Conservation (phyloP, 495 filamentous ascomycete genomes). For the Penicillium lagena region DNA sequence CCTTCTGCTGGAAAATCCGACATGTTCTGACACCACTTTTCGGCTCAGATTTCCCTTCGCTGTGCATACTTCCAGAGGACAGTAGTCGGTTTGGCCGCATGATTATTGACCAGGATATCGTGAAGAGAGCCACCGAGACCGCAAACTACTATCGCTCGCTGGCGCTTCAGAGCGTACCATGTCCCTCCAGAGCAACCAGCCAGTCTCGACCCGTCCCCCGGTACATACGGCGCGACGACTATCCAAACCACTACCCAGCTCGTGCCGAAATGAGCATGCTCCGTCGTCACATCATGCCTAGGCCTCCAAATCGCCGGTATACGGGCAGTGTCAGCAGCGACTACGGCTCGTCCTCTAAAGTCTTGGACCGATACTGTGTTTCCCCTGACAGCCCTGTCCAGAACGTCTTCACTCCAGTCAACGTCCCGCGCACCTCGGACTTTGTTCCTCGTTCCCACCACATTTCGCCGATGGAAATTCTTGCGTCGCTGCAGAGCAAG, state of each 20-base stretch:
- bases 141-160: slow-evolving; percentile 41
- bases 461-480: slow-evolving; percentile 5
- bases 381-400: slow-evolving; percentile 22
- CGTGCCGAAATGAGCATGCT: slow-evolving; percentile 2
- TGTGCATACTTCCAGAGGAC: slow-evolving; percentile 58
- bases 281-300: not conserved
- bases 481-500: not conserved
- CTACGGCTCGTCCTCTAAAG: slow-evolving; percentile 20
- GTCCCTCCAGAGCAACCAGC: slow-evolving; percentile 1
- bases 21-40: slow-evolving; percentile 83
- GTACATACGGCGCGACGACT: slow-evolving; percentile 1
- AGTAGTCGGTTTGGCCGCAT: slow-evolving; percentile 55
- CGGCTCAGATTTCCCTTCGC: slow-evolving; percentile 66
- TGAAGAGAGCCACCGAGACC: slow-evolving; percentile 47
- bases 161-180: slow-evolving; percentile 14
- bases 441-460: not conserved
- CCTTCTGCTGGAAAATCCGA: slow-evolving; percentile 82
- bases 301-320: slow-evolving; percentile 10
- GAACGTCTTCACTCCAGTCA: slow-evolving; percentile 27
- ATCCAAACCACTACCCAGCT: slow-evolving; percentile 1
- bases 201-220: slow-evolving; percentile 9
- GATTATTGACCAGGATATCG: slow-evolving; percentile 58
- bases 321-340: slow-evolving; percentile 15
- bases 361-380: slow-evolving; percentile 11
- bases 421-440: slow-evolving; percentile 22